Evolutionary conservation across 1,284 basidiomycete genomes (phyloP).

Genomic region (Xerocomus minutiporus): DNA sequence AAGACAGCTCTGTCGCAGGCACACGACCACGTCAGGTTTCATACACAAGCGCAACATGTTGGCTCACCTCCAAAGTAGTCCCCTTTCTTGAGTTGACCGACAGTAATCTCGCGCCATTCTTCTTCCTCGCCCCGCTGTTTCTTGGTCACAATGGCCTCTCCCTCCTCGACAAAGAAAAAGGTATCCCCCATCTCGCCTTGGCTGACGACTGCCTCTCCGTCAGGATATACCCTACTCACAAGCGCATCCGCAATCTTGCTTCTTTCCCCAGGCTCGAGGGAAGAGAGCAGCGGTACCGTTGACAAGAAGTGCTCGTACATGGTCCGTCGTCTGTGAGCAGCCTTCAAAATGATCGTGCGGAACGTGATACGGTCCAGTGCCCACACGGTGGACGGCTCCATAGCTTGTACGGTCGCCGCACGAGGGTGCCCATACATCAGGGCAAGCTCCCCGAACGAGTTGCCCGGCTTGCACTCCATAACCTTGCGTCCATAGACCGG

Average conservation of each 20-base stretch:
- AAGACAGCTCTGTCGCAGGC: conserved; percentile 61
- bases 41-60: not conserved
- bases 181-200: conserved; percentile 96
- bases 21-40: conserved; percentile 1
- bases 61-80: conserved; percentile 96
- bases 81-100: conserved; percentile 79
- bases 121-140: conserved; percentile 56
- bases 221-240: conserved; percentile 75
- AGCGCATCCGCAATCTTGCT: conserved; percentile 97
- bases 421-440: conserved; percentile 97
- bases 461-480: conserved; percentile 79
- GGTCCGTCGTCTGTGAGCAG: conserved; percentile 80
- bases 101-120: conserved; percentile 58
- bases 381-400: conserved; percentile 86
- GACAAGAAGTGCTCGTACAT: conserved; percentile 96
- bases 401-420: conserved; percentile 88
- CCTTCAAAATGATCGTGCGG: conserved; percentile 93
- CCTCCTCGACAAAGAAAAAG: conserved; percentile 96
- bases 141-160: conserved; percentile 86
- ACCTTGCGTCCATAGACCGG: conserved; percentile 78
- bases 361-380: conserved; percentile 96
- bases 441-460: conserved; percentile 94
- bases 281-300: conserved; percentile 85
- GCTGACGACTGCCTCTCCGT: conserved; percentile 82
- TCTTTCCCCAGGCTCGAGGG: conserved; percentile 81